These are phyloP conservation scores for Aspergillus sergii DNA, from an alignment of 2,329 filamentous ascomycete genomes.

Conservation along the genomic window DNA sequence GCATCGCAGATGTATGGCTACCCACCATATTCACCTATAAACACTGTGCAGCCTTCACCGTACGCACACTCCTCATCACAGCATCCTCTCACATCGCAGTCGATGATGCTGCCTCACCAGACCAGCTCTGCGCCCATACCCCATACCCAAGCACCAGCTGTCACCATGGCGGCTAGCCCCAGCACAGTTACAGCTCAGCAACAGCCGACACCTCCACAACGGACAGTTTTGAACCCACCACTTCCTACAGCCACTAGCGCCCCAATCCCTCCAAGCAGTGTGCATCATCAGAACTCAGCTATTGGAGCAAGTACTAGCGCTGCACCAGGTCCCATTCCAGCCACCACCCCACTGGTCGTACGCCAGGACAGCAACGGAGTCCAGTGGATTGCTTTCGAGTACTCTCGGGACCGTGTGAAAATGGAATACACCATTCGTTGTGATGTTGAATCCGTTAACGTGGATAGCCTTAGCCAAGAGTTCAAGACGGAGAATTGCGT, in stretches of 20 bases:
- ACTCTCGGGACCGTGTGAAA: conserved; percentile 94
- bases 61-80: conserved; percentile 60
- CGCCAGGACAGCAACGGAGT: conserved; percentile 94
- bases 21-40: conserved; percentile 57
- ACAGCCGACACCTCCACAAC: conserved; percentile 33
- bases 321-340: conserved; percentile 92
- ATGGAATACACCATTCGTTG: conserved; percentile 99
- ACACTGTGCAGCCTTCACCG: conserved; percentile 56
- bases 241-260: conserved; percentile 56
- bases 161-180: conserved; percentile 65
- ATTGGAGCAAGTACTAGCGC: conserved; percentile 79
- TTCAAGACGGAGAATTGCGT: conserved; percentile 99
- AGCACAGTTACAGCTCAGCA: conserved; percentile 50
- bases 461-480: conserved; percentile 78
- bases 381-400: conserved; percentile 98
- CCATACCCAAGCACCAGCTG: conserved; percentile 44
- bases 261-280: conserved; percentile 46
- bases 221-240: conserved; percentile 39
- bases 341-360: conserved; percentile 91
- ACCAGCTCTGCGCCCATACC: conserved; percentile 9
- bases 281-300: conserved; percentile 40
- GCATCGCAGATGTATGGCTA: conserved; percentile 84
- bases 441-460: conserved; percentile 94
- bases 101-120: conserved; percentile 55
- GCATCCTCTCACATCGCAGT: conserved; percentile 59